Percentiles rank a stretch among this genome's conserved stretches.
phyloP scores from a whole-genome alignment of 2,329 filamentous ascomycete species.

The Magnaporthiopsis poae region DNA sequence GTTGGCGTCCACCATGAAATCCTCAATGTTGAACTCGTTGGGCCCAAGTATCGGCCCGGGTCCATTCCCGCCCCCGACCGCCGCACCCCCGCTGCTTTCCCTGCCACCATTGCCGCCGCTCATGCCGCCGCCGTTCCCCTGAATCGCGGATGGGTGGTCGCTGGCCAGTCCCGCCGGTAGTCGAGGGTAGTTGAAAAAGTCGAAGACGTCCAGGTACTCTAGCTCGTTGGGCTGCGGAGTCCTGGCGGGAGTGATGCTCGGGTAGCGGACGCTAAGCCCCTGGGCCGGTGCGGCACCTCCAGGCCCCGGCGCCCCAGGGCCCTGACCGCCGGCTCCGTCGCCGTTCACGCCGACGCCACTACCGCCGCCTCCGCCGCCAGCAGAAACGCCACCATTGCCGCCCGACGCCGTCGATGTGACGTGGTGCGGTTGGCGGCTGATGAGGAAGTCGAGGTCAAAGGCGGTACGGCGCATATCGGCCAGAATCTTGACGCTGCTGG shows the following conservation, averaged over 20 bases:
- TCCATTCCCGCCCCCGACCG: conserved; percentile 12
- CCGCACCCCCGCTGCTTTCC: conserved; percentile 1
- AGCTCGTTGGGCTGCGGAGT: conserved; percentile 72
- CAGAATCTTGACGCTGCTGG: conserved; percentile 74
- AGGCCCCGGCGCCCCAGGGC: conserved; percentile 11
- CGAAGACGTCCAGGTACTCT: conserved; percentile 85
- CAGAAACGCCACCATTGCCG: conserved; percentile 12
- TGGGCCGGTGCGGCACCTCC: conserved; percentile 12
- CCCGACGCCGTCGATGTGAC: conserved; percentile 18
- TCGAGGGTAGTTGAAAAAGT: conserved; percentile 85
- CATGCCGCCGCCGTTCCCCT: conserved; percentile 4
- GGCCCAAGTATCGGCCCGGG: conserved; percentile 15
- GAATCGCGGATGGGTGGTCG: conserved; percentile 9
- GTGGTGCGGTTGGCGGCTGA: conserved; percentile 64
- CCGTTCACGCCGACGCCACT: conserved; percentile 13
- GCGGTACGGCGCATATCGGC: conserved; percentile 86
- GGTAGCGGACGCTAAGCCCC: conserved; percentile 32
- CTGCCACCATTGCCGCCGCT: conserved; percentile 1
- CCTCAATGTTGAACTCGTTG: conserved; percentile 68
- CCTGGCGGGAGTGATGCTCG: conserved; percentile 49
- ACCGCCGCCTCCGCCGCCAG: conserved; percentile 1
- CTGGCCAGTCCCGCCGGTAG: conserved; percentile 40
- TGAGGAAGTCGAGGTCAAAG: conserved; percentile 82
- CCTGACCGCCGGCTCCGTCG: conserved; percentile 14
- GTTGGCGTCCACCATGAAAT: conserved; percentile 65